Base-by-base conservation (phyloP, 192 early-diverging fungal genomes). In the Thoreauomyces humboldtii region DNA sequence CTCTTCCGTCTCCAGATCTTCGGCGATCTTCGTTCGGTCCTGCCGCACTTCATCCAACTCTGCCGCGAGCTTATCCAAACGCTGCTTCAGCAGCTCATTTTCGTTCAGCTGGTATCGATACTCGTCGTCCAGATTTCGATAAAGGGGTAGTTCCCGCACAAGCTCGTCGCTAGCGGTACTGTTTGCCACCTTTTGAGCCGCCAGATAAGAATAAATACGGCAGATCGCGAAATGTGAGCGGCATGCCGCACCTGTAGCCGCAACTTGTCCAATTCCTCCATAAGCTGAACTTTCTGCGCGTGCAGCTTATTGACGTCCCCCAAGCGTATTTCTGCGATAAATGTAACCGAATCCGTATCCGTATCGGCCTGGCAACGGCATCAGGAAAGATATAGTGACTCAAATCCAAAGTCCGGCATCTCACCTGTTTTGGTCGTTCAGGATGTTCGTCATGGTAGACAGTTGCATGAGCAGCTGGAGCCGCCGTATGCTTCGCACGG, bases 1-100 rank as follows among this genome's bases (percentile, higher is more conserved):
- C 46, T 78, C 73, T 52, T 78, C 76, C 4, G 77, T 77, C 60
- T 74, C 73, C 38, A 77, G 45, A 17, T 73, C 35, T 45, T 81
- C 82, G 15, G 59, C 61, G 54, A 73, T 71, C 24, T 73, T 77
- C 29, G 73, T 25, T 41, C 77, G 59, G 28, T 79, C 75, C 7
- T 34, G 24, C 42, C 65, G 24, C 7, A 73, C 38, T 27, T 70
- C 63, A 27, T 77, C 70, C 5, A 71, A 21, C 43, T 83, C 72
- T 7, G 35, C 34, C 12, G 32, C 24, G 11, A 73, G 14, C 59
- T 56, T 72, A 25, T 78, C 75, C 15, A 68, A 17, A 21, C 71
- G 68, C n/a, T 54, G 50, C 61, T 74, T 73, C 15, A 76, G 52
- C 9, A 63, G 9, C 24, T 53, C 56, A 38, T 74, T 72, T 33